Evolutionary conservation across 2,329 filamentous ascomycete genomes (phyloP), one percentile per base, ranked within the genome.

Genomic region (Epichloe scottii): DNA sequence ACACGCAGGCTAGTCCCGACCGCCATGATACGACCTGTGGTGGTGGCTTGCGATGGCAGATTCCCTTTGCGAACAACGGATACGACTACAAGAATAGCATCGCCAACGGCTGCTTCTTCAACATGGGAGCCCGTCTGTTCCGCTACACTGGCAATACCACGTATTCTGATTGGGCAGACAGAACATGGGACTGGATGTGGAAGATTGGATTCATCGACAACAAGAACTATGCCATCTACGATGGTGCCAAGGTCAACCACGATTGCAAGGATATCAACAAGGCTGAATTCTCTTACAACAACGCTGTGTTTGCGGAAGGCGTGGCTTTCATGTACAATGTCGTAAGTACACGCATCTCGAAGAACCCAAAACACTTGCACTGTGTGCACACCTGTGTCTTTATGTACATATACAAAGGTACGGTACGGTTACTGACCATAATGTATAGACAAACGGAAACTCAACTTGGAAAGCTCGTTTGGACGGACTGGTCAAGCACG

Each of bases 21-120:
- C 84, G 84, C 70, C 81, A 87, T 59, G 73, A 73, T 8, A 65
- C 69, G 0, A 66, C 66, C 0, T 73, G 72, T 17, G 80, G 79
- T 53, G 76, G 75, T 43, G 87, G 86, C 19, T 65, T 90, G 55
- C 75, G 84, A 58, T 89, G 85, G 85, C 87, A 91, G 69, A 85
- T 91, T 54, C 87, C 82, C 56, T 71, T 77, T 5, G 81, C 84
- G 58, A 89, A 90, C 63, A 76, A 73, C 44, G 87, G 87, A 35
- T 91, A 87, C 65, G 75, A 83, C 60, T 89, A 90, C 72, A 93
- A 83, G 64, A 83, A 83, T 65, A 71, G 69, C 71, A 52, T 59
- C 60, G 76, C 79, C 23, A 82, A 81, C 55, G 79, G 77, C 43
- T 76, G 75, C 59, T 80, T 82, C 63, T 82, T 83, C 69, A 80